A percentile compares a stretch with the other conserved stretches of the same genome.
These are phyloP conservation scores for Colletotrichum higginsianum DNA, from an alignment of 2,329 filamentous ascomycete genomes.

Conservation along the genomic window DNA sequence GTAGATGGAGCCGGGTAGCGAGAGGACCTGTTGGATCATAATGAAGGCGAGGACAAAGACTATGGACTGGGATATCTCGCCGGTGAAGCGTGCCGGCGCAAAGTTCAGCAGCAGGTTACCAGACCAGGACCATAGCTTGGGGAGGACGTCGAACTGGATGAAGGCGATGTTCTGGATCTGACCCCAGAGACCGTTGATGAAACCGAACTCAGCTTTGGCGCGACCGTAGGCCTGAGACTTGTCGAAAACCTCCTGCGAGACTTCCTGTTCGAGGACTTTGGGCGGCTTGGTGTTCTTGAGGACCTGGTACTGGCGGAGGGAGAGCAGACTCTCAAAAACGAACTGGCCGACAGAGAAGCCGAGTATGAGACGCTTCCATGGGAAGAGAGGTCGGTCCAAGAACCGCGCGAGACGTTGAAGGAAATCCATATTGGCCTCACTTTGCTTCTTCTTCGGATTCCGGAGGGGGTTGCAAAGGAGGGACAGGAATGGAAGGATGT, in stretches of 20 bases:
- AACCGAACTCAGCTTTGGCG: constrained; percentile 92
- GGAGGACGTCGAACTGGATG: constrained; percentile 91
- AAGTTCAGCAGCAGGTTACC: constrained; percentile 82
- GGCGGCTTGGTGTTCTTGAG: constrained; percentile 85
- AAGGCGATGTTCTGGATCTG: constrained; percentile 91
- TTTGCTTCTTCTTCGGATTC: constrained; percentile 16
- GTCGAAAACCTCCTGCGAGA: constrained; percentile 91
- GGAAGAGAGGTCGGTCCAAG: constrained; percentile 93
- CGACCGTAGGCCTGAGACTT: constrained; percentile 97
- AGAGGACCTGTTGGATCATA: constrained; percentile 83
- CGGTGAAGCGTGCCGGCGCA: constrained; percentile 83
- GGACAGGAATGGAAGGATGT: constrained; percentile 35
- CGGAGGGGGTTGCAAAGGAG: constrained; percentile 31
- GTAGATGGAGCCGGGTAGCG: constrained; percentile 88
- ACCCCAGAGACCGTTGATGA: constrained; percentile 85
- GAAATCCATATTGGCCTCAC: constrained; percentile 36
- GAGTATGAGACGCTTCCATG: constrained; percentile 97
- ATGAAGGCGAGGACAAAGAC: constrained; percentile 92
- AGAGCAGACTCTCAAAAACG: constrained; percentile 90
- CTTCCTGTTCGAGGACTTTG: constrained; percentile 88
- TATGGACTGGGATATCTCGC: constrained; percentile 94
- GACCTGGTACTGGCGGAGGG: constrained; percentile 89
- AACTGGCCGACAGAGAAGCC: constrained; percentile 95
- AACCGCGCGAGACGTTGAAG: constrained; percentile 81
- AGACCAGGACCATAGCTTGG: constrained; percentile 89